Conservation (phyloP, 257 asterid genomes). For the Verbena officinalis region DNA sequence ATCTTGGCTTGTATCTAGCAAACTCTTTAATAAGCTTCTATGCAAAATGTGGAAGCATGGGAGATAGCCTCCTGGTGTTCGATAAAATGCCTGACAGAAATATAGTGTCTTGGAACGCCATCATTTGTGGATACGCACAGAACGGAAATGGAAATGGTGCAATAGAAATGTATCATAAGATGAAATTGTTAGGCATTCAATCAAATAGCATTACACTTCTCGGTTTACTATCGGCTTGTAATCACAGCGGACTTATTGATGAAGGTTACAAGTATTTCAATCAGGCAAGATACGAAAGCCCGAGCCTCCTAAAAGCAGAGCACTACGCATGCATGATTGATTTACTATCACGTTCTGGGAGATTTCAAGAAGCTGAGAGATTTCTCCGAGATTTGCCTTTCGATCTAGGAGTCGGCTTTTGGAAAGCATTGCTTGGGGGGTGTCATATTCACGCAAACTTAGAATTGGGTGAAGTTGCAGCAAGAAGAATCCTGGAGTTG, state of each 20-base stretch:
- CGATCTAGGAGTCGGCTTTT: slow-evolving; percentile 85
- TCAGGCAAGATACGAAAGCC: slow-evolving; percentile 38
- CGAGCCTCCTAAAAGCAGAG: slow-evolving; percentile 53
- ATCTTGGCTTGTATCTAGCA: slow-evolving; percentile 48
- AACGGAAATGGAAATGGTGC: slow-evolving; percentile 71
- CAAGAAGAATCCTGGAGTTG: slow-evolving; percentile 56
- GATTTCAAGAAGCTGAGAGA: slow-evolving; percentile 62
- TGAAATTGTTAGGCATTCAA: slow-evolving; percentile 42
- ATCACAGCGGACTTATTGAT: slow-evolving; percentile 68
- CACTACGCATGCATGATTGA: slow-evolving; percentile 88
- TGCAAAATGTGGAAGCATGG: slow-evolving; percentile 87
- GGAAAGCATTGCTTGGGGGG: slow-evolving; percentile 92
- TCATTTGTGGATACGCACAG: no score
- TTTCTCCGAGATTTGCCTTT: slow-evolving; percentile 70
- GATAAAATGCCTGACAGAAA: slow-evolving; percentile 42
- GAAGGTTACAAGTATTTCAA: slow-evolving; percentile 61
- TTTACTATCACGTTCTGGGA: slow-evolving; percentile 74
- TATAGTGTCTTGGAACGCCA: slow-evolving; percentile 78
- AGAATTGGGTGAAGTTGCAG: slow-evolving; percentile 62
- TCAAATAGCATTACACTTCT: slow-evolving; percentile 73
- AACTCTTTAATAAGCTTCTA: slow-evolving; percentile 78
- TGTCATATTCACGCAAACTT: slow-evolving; percentile 67
- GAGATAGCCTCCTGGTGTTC: slow-evolving; percentile 56
- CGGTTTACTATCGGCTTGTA: slow-evolving; percentile 69
- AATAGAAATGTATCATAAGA: slow-evolving; percentile 41